Evolutionary conservation across 352 stramenopile genomes (phyloP).

Genomic region (Phytopythium litorale): DNA sequence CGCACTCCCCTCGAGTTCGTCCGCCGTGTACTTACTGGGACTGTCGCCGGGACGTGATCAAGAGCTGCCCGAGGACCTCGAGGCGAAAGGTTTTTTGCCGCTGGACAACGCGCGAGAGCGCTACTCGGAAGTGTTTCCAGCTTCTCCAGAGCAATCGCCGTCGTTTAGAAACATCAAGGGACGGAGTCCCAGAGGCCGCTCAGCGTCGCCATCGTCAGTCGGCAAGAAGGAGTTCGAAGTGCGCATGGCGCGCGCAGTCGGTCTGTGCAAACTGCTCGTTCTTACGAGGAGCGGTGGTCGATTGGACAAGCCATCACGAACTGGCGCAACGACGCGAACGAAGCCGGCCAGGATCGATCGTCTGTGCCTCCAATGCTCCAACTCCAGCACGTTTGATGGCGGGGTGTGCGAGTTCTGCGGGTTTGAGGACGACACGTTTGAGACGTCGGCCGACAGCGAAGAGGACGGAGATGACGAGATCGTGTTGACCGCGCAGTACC

Average conservation of each 20-base stretch:
- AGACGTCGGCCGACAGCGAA: slow-evolving; percentile 13
- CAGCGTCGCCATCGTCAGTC: not conserved
- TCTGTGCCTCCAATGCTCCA: slow-evolving; percentile 30
- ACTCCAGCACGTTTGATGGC: slow-evolving; percentile 27
- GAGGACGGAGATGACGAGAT: slow-evolving; percentile 1
- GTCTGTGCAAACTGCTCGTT: not conserved
- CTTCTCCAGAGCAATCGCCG: not conserved
- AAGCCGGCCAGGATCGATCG: not conserved
- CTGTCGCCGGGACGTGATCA: not conserved
- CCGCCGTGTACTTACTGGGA: slow-evolving; percentile 9
- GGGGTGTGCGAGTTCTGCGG: slow-evolving; percentile 37
- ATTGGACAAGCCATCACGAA: no score
- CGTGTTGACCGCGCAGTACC: slow-evolving; percentile 1
- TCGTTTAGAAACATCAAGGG: not conserved
- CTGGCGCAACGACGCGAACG: not conserved
- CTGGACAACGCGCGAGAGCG: slow-evolving; percentile 1
- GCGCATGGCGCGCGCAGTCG: not conserved
- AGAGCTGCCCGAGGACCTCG: slow-evolving; percentile 33
- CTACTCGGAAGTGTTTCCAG: not conserved
- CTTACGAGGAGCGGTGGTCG: not conserved
- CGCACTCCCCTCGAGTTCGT: slow-evolving; percentile 9
- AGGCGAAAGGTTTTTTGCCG: slow-evolving; percentile 39
- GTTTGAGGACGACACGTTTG: slow-evolving; percentile 22
- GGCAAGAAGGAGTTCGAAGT: slow-evolving; percentile 1
- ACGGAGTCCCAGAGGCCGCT: not conserved